Conservation (phyloP, 2,329 filamentous ascomycete genomes). For the Sarocladium kiliense region DNA sequence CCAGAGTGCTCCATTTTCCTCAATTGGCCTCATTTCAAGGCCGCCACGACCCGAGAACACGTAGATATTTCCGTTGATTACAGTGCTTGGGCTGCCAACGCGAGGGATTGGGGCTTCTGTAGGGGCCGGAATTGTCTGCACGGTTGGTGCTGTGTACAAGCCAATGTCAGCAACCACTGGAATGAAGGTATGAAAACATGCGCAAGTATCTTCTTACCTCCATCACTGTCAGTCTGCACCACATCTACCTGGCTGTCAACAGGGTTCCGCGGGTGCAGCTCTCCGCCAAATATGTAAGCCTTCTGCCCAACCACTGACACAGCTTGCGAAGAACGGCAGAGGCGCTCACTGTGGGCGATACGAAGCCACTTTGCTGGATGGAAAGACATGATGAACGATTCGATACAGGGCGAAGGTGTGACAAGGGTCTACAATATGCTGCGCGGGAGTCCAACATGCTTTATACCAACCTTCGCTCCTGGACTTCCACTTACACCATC, state of each 20-base stretch:
- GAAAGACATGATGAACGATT: constrained; percentile 6
- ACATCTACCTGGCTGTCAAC: constrained; percentile 43
- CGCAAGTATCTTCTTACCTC: not conserved
- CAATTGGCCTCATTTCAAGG: constrained; percentile 51
- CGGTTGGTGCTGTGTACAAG: not conserved
- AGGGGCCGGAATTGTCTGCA: constrained; percentile 16
- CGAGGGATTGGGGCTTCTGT: constrained; percentile 40
- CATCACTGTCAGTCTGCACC: constrained; percentile 21
- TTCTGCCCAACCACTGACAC: constrained; percentile 33
- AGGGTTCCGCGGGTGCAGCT: constrained; percentile 44
- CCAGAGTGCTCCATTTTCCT: constrained; percentile 55
- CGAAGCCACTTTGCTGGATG: constrained; percentile 17
- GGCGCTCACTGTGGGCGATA: constrained; percentile 21
- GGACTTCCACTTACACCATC: too few species aligned
- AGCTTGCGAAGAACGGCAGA: constrained; percentile 46
- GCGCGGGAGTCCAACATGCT: too few species aligned
- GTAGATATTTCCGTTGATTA: constrained; percentile 44
- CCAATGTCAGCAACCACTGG: too few species aligned
- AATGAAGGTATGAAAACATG: too few species aligned
- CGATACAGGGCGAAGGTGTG: too few species aligned
- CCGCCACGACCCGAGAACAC: constrained; percentile 61
- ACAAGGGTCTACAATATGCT: too few species aligned
- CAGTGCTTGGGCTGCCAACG: constrained; percentile 48
- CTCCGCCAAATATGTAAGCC: constrained; percentile 46
- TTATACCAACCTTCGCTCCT: too few species aligned